Percentiles rank a stretch among this genome's conserved stretches.
These are phyloP conservation scores for Anthracocystis walkeri DNA, from an alignment of 1,284 basidiomycete species.

Conservation along the genomic window DNA sequence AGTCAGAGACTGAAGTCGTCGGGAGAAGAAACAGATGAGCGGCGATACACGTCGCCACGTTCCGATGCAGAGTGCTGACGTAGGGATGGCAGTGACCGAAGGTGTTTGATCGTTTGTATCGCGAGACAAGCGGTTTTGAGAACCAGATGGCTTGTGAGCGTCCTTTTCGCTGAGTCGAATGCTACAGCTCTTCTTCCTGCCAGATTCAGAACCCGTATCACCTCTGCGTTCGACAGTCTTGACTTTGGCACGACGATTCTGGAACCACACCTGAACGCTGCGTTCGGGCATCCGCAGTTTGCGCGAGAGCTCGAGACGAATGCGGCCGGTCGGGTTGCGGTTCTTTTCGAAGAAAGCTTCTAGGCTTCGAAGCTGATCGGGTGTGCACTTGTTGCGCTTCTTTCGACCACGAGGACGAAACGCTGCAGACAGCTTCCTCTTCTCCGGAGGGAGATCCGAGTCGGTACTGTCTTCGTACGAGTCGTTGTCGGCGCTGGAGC, in stretches of 20 bases:
- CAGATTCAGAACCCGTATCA: slow-evolving; percentile 21
- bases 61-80: slow-evolving; percentile 54
- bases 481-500: slow-evolving; percentile 29
- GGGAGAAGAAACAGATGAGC: slow-evolving; percentile 62
- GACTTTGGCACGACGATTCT: slow-evolving; percentile 56
- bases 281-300: slow-evolving; percentile 58
- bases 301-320: slow-evolving; percentile 52
- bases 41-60: slow-evolving; percentile 60
- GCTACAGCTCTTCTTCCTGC: slow-evolving; percentile 35
- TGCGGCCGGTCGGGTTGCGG: slow-evolving; percentile 57
- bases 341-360: slow-evolving; percentile 59
- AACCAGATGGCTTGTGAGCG: slow-evolving; percentile 1
- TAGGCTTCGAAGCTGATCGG: slow-evolving; percentile 53
- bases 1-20: slow-evolving; percentile 48
- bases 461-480: slow-evolving; percentile 51
- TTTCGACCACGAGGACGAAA: slow-evolving; percentile 51
- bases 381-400: slow-evolving; percentile 61
- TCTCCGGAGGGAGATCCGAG: slow-evolving; percentile 46
- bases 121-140: not conserved
- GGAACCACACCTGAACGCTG: slow-evolving; percentile 64
- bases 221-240: slow-evolving; percentile 47
- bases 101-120: slow-evolving; percentile 15
- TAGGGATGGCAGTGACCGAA: slow-evolving; percentile 53
- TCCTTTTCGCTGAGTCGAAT: slow-evolving; percentile 27
- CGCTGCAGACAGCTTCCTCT: slow-evolving; percentile 43